Evolutionary conservation across 2,329 filamentous ascomycete genomes (phyloP).

Genomic region (Diaporthe capsici): DNA sequence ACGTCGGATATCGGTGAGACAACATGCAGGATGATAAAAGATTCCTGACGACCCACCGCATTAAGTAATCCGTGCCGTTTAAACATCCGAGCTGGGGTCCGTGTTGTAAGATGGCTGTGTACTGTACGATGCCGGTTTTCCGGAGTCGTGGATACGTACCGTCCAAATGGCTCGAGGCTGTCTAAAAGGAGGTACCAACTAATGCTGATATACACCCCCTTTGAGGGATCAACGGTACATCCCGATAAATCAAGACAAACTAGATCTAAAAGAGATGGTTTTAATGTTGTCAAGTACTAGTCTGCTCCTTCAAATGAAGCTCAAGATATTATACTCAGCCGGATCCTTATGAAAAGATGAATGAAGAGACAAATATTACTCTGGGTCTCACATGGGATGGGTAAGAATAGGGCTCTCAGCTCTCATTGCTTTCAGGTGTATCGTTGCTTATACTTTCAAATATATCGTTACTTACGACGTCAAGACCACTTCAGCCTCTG

Average conservation of each 20-base stretch:
- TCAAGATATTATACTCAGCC: not conserved
- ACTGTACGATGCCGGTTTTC: constrained; percentile 28
- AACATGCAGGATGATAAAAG: constrained; percentile 16
- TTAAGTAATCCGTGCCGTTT: constrained; percentile 29
- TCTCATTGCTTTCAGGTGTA: not conserved
- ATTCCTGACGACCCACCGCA: constrained; percentile 14
- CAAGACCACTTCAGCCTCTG: not conserved
- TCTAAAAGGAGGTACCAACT: constrained; percentile 7
- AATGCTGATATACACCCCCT: constrained; percentile 19
- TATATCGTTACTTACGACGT: not conserved
- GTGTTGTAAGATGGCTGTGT: constrained; percentile 17
- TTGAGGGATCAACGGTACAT: constrained; percentile 10
- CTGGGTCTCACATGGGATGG: no score
- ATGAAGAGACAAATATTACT: not conserved
- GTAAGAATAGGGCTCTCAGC: not conserved
- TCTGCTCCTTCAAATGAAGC: not conserved
- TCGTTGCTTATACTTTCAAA: not conserved
- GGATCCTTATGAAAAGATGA: not conserved
- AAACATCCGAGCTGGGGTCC: constrained; percentile 25
- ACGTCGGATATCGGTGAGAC: constrained; percentile 32
- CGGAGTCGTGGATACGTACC: constrained; percentile 28
- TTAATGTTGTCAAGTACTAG: not conserved
- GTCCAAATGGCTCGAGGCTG: constrained; percentile 3
- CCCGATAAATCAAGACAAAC: not conserved
- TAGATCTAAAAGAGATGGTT: not conserved